Evolutionary conservation across 164 flowering plant genomes (phyloP), one percentile per base, ranked within the genome.

Genomic region (Magnolia changhungtana): DNA sequence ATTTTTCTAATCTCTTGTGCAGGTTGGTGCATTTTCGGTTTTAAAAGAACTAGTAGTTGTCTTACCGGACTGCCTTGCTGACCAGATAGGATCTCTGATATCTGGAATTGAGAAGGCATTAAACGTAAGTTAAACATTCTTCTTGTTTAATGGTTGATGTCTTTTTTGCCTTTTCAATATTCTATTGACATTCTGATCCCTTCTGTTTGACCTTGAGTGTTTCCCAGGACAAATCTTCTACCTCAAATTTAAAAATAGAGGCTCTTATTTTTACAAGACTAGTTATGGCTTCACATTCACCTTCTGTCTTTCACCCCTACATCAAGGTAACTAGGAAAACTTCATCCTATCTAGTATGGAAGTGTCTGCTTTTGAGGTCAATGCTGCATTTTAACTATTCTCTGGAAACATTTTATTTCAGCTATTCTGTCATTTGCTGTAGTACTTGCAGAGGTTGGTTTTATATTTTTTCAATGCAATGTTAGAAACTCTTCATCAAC

Each of bases 11-110:
- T 61, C 21, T 69, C 19, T 31, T 75, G 67, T 85, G 81, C 88
- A 94, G 99, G 96, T 96, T 87, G 98, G 98, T 77, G 97, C 98
- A 67, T 94, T 94, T 83, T 92, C 99, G 58, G 95, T 96, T 74
- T 77, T 96, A 77, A 96, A 89, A 85, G 99, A 96, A 79, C 97
- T 96, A 72, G 99, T 96, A 31, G 88, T 88, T 79, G 98, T 96
- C 79, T 84, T 96, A 86, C 99, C 99, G 27, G 92, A 96, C 80
- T 96, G 97, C 82, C 91, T 96, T 68, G 90, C 96, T 9, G 99
- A 94, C 63, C 97, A 94, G 73, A 88, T 96, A 83, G 98, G 99
- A 61, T 88, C 97, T 27, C 93, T 96, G 23, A 88, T 93, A 78
- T 88, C 97, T 75, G 98, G 99, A 80, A 94, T 94, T 83, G 97